phyloP scores from a whole-genome alignment of 176 grass and related monocot species.

The Raddia distichophylla region DNA sequence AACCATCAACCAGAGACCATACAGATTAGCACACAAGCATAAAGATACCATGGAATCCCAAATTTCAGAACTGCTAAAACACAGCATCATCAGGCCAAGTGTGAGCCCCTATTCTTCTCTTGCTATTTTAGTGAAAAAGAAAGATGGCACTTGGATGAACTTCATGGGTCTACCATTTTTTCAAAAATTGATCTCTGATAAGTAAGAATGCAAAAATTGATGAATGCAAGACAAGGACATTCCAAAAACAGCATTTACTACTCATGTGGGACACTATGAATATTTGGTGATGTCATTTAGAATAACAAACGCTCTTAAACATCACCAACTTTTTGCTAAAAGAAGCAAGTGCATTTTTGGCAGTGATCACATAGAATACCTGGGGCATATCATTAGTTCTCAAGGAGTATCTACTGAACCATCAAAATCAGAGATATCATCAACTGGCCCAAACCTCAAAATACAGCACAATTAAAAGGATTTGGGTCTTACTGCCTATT shows the following conservation, averaged over 20 bases:
- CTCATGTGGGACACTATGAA: not conserved
- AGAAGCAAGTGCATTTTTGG: not conserved
- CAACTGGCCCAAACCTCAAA: not conserved
- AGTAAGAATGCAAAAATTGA: not conserved
- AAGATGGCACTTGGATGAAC: not conserved
- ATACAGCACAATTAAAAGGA: not conserved
- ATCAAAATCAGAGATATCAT: too few relatives aligned
- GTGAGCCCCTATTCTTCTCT: not conserved
- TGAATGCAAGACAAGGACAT: not conserved
- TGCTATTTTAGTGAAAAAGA: not conserved
- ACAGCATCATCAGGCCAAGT: not conserved
- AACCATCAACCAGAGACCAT: not conserved
- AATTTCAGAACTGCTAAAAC: not conserved
- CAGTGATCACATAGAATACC: not conserved
- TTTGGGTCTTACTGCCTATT: not conserved
- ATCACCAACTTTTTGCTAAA: not conserved
- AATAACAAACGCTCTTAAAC: not conserved
- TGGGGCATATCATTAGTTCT: not conserved
- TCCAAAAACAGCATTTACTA: not conserved
- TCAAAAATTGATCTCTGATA: not conserved
- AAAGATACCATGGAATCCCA: not conserved
- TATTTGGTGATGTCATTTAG: not conserved
- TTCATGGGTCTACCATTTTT: not conserved
- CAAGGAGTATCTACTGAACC: not conserved
- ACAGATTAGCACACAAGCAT: not conserved